Evolutionary conservation across 2,329 filamentous ascomycete genomes (phyloP), one percentile per base, ranked within the genome.

Genomic region (Trichoderma afroharzianum): DNA sequence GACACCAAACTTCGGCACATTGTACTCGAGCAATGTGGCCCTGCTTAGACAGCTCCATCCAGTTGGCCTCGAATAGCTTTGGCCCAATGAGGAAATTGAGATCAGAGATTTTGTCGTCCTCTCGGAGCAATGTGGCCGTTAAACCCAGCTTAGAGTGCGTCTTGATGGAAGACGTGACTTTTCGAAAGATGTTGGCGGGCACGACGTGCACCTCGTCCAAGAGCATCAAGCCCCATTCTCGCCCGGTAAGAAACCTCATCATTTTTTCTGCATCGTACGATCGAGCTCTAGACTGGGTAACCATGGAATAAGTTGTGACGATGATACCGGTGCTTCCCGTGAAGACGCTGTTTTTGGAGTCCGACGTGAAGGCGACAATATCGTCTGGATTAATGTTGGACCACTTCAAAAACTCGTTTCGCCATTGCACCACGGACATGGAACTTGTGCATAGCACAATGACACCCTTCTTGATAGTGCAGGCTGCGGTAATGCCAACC

Each of bases 1-100:
- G 94, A 79, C 96, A 99, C 96, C 96, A 99, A 7, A 99, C 96
- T 81, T 99, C 96, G 15, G 96, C 96, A 81, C 96, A 99, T 81
- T 99, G 96, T 2, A 99, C 96, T 76, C 94, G 92, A 43, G 96
- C 96, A 80, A 99, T 99, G 79, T 98, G 95, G 0, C 96, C 96
- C 82, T 98, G 94, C 78, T 98, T 93, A 1, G 95, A 96, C 53
- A 99, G 88, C 81, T 99, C 96, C 91, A 98, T 97, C 96, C 96
- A 99, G 80, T 99, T 99, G 32, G 96, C 96, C 82, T 99, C 96
- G 79, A 97, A 99, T 0, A 99, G 86, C 81, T 99, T 99, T 0
- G 96, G 96, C 0, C 96, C 96, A 77, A 99, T 98, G 72, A 99
- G 84, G 79, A 98, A 99, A 81, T 99, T 99, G 59, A 99, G 83